Conservation (phyloP, 1,284 basidiomycete genomes). For the Sphaerobolus stellatus region DNA sequence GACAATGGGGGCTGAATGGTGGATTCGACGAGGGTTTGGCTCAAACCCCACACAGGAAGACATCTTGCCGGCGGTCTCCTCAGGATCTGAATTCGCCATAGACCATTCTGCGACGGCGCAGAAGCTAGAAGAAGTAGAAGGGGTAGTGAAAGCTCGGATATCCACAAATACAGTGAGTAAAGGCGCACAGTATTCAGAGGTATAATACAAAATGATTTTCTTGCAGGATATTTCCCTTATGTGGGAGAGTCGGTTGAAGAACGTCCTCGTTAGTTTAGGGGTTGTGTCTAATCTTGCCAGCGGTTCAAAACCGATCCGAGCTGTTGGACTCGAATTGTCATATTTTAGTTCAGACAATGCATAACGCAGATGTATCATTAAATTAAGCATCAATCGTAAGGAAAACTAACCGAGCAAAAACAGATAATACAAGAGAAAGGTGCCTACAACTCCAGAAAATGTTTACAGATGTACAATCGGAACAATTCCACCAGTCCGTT, state of each 20-base stretch:
- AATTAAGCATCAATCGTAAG: not conserved
- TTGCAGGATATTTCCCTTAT: constrained; percentile 81
- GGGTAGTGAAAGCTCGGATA: constrained; percentile 86
- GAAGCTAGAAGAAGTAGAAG: constrained; percentile 53
- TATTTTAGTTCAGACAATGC: constrained; percentile 80
- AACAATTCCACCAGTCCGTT: too few species aligned
- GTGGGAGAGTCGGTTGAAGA: constrained; percentile 92
- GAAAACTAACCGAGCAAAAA: too few species aligned
- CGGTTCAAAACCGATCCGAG: constrained; percentile 78
- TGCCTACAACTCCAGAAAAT: too few species aligned
- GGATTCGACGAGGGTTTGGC: constrained; percentile 58
- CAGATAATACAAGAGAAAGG: constrained; percentile 2
- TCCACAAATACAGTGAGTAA: constrained; percentile 80
- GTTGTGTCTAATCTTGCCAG: constrained; percentile 87
- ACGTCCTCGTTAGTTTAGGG: constrained; percentile 87
- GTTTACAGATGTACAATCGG: not conserved
- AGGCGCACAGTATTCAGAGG: not conserved
- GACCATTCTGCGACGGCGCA: constrained; percentile 17
- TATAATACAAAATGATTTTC: constrained; percentile 6
- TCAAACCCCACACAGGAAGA: too few species aligned
- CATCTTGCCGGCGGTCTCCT: too few species aligned
- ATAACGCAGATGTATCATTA: too few species aligned
- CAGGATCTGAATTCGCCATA: too few species aligned
- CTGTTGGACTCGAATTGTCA: constrained; percentile 86
- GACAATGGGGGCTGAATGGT: constrained; percentile 94